Percentiles rank a stretch among this genome's conserved stretches.
These are phyloP conservation scores for Mitragyna speciosa DNA, from an alignment of 257 asterid species.

Conservation along the genomic window DNA sequence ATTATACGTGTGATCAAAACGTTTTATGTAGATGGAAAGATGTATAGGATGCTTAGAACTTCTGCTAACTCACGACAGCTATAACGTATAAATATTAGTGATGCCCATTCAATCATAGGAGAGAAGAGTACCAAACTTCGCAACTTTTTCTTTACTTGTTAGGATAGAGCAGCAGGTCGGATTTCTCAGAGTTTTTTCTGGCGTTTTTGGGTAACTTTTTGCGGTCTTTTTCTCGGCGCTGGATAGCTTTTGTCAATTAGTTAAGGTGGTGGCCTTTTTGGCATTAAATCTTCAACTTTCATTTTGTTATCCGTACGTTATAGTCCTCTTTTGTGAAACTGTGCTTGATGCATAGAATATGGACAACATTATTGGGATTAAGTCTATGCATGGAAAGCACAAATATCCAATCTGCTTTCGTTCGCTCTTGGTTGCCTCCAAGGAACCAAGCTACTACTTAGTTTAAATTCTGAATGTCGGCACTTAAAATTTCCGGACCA, in stretches of 20 bases:
- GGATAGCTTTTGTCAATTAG: not conserved
- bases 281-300: not conserved
- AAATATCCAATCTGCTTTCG: not conserved
- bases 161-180: not conserved
- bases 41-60: not conserved
- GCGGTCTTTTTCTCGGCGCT: not conserved
- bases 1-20: not conserved
- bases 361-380: not conserved
- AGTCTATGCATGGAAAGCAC: not conserved
- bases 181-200: not conserved
- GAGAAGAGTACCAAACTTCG: not conserved
- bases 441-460: not conserved
- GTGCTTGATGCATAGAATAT: not conserved
- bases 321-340: not conserved
- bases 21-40: not conserved
- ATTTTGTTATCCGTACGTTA: not conserved
- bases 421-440: not conserved
- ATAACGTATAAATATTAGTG: not conserved
- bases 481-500: not conserved
- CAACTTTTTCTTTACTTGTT: not conserved
- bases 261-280: not conserved
- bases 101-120: not conserved
- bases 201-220: not conserved
- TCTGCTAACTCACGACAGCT: not conserved
- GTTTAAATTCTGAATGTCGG: not conserved